Base-by-base conservation (phyloP, 192 early-diverging fungal genomes). In the Coemansia pectinata region DNA sequence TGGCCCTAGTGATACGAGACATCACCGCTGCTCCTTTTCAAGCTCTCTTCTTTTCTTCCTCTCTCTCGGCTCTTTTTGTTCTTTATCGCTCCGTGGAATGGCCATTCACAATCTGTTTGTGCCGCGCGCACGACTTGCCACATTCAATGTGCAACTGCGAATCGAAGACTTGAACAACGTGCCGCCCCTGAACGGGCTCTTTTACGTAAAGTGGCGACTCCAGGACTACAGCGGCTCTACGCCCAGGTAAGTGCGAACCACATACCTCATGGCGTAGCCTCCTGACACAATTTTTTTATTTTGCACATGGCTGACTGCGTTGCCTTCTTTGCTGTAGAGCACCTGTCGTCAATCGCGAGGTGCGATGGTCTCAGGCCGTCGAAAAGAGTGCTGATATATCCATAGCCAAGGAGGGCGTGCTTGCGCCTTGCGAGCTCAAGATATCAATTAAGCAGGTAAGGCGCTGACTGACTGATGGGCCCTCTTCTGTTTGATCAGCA, bases 91-190 rank as follows among this genome's bases (percentile, higher is more conserved):
- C 47, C n/a, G 29, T 27, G 21, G 15, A 59, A 82, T 80, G 83
- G 61, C 85, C 36, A 44, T 90, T 21, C 84, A 88, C 45, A 75
- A 85, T 41, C 72, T 94, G 36, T 92, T 94, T 76, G 83, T 94
- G 40, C 83, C 92, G 29, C 89, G 89, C 33, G 79, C 79, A 44
- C 87, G 92, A 25, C 90, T 90, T 67, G 90, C 90, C 23, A 83
- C 84, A 42, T 93, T 91, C 76, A 75, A 87, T 58, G 79, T 87
- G 52, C 72, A 69, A 31, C 80, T 90, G 63, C 62, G 86, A 33
- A 81, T 95, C 21, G 86, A 92, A 63, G 94, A 96, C 72, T 73
- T 96, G 57, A 87, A 87, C 71, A 92, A 92, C 73, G 86, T 96
- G 39, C 94, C 94, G 19, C 89, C 91, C 47, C 89, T 94, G 19